phyloP scores from a whole-genome alignment of 148 eudicot species.

The Chenopodium quinoa region DNA sequence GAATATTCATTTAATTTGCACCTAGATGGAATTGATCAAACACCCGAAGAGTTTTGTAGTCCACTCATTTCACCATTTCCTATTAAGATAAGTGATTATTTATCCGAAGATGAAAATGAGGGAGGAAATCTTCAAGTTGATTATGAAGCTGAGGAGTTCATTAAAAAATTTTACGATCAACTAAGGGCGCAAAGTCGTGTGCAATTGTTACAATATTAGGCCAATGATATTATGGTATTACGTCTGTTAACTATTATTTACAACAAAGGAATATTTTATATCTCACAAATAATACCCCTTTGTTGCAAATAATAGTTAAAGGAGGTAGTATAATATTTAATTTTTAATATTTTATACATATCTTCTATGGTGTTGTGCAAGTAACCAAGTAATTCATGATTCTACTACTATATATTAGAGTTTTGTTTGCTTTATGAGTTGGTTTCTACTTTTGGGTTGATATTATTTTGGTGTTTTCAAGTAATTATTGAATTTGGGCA shows the following conservation, averaged over 20 bases:
- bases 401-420: neutral
- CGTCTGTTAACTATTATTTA: too few relatives aligned
- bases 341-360: neutral
- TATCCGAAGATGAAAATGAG: constrained; percentile 28
- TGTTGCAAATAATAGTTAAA: too few relatives aligned
- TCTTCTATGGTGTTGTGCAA: constrained; percentile 5
- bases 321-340: too few relatives aligned
- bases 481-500: neutral
- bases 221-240: neutral
- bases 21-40: constrained; percentile 27
- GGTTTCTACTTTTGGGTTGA: constrained; percentile 13
- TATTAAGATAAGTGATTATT: constrained; percentile 30
- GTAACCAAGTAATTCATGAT: constrained; percentile 9
- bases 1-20: constrained; percentile 31
- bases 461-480: neutral
- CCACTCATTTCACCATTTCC: constrained; percentile 25
- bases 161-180: constrained; percentile 37
- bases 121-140: constrained; percentile 31
- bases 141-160: constrained; percentile 42
- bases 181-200: constrained; percentile 36
- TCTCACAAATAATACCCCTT: too few relatives aligned
- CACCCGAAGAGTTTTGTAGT: constrained; percentile 21
- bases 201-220: constrained; percentile 33
- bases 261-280: too few relatives aligned
- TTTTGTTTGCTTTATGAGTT: constrained; percentile 12